Evolutionary conservation across 2,329 filamentous ascomycete genomes (phyloP).

Genomic region (Polychaeton citri): DNA sequence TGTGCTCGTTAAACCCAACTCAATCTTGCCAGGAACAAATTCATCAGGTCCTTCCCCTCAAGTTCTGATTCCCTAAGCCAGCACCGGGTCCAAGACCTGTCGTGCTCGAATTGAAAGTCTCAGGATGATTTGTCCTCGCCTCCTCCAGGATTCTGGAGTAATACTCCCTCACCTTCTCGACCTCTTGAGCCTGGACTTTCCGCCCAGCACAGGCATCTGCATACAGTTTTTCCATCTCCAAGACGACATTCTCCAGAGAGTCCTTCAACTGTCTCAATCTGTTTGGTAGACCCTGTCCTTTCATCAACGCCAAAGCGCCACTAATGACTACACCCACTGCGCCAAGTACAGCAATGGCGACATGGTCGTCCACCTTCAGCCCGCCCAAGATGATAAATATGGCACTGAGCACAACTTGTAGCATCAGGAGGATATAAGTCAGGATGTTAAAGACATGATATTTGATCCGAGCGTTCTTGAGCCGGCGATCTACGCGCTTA

Average conservation of each 20-base stretch:
- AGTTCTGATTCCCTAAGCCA: no score
- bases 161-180: slow-evolving; percentile 21
- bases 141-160: slow-evolving; percentile 20
- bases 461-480: slow-evolving; percentile 14
- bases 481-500: slow-evolving; percentile 7
- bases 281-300: slow-evolving; percentile 24
- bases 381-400: slow-evolving; percentile 24
- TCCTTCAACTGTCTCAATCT: slow-evolving; percentile 21
- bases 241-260: slow-evolving; percentile 18
- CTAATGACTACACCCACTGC: slow-evolving; percentile 21
- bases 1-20: no score
- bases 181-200: slow-evolving; percentile 18
- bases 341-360: slow-evolving; percentile 19
- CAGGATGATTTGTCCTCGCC: slow-evolving; percentile 22
- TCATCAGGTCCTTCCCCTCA: no score
- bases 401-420: slow-evolving; percentile 21
- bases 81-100: not conserved
- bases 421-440: slow-evolving; percentile 17
- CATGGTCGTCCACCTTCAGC: slow-evolving; percentile 14
- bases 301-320: slow-evolving; percentile 21
- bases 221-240: slow-evolving; percentile 23
- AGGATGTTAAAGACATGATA: slow-evolving; percentile 18
- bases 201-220: slow-evolving; percentile 20
- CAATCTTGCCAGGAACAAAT: no score
- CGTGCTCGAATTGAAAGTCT: slow-evolving; percentile 18